These are phyloP conservation scores for Globisporangium canariense DNA, from an alignment of 352 stramenopile genomes.

Conservation along the genomic window DNA sequence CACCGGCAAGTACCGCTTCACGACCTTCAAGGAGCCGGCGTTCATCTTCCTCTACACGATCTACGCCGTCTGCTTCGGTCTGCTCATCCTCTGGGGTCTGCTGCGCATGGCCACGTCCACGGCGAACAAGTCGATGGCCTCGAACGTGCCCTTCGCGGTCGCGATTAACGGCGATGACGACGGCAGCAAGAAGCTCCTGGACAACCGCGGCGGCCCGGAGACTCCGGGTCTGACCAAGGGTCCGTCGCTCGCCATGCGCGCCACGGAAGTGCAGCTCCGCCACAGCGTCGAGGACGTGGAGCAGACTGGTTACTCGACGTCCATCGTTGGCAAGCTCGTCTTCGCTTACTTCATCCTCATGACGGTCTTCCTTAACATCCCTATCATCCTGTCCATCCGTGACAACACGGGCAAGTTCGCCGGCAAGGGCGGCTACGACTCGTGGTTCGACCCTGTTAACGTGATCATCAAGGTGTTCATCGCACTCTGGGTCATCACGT, in stretches of 20 bases:
- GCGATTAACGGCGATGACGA: slow-evolving; percentile 23
- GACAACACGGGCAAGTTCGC: slow-evolving; percentile 58
- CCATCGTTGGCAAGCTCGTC: slow-evolving; percentile 36
- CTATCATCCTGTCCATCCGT: slow-evolving; percentile 45
- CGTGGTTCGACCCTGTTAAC: slow-evolving; percentile 49
- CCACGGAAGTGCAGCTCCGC: slow-evolving; percentile 42
- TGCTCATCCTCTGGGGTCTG: slow-evolving; percentile 28
- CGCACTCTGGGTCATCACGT: slow-evolving; percentile 46
- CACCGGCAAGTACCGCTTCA: slow-evolving; percentile 40
- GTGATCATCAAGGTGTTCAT: slow-evolving; percentile 66
- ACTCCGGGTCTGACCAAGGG: slow-evolving; percentile 35
- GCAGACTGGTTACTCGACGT: slow-evolving; percentile 48
- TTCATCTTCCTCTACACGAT: slow-evolving; percentile 50
- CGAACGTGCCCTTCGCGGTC: slow-evolving; percentile 9
- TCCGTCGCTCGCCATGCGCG: slow-evolving; percentile 40
- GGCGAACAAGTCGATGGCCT: slow-evolving; percentile 17
- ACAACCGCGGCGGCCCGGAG: slow-evolving; percentile 50
- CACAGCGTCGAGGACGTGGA: slow-evolving; percentile 44
- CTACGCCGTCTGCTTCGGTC: slow-evolving; percentile 39
- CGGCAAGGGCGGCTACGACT: slow-evolving; percentile 30
- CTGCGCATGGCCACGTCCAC: slow-evolving; percentile 20
- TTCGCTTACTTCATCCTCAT: slow-evolving; percentile 61
- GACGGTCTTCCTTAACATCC: slow-evolving; percentile 53
- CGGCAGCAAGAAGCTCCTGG: slow-evolving; percentile 51
- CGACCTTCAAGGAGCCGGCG: slow-evolving; percentile 42